phyloP scores from a whole-genome alignment of 1,284 basidiomycete species.

The Leucoagaricus sp. region DNA sequence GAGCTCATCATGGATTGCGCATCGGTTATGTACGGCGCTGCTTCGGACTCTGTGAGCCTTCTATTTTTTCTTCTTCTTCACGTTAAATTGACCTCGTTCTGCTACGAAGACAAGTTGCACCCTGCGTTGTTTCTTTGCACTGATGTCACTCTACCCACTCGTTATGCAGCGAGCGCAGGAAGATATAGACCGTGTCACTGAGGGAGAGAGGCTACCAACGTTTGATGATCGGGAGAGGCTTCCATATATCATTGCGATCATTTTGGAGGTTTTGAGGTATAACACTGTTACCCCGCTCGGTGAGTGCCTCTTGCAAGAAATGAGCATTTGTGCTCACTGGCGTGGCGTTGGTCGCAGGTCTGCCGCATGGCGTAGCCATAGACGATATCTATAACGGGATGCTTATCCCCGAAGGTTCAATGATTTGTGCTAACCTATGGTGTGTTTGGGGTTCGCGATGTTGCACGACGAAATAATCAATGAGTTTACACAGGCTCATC shows the following conservation, averaged over 20 bases:
- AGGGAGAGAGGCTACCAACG: slow-evolving; percentile 32
- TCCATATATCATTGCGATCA: slow-evolving; percentile 34
- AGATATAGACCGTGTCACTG: slow-evolving; percentile 31
- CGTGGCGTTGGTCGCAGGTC: slow-evolving; percentile 10
- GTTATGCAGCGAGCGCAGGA: slow-evolving; percentile 31
- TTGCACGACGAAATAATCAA: neutral
- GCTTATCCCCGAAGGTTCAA: slow-evolving; percentile 13
- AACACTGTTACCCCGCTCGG: slow-evolving; percentile 31
- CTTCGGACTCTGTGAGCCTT: slow-evolving; percentile 3
- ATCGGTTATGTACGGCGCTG: slow-evolving; percentile 7
- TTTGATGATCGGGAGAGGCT: slow-evolving; percentile 31
- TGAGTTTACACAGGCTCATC: slow-evolving; percentile 4
- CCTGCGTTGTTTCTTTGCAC: slow-evolving; percentile 17
- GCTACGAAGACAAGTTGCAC: slow-evolving; percentile 21
- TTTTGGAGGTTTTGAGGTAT: slow-evolving; percentile 36
- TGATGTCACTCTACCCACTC: slow-evolving; percentile 16
- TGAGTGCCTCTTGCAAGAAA: slow-evolving; percentile 1
- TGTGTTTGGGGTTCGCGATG: neutral
- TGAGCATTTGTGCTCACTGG: neutral
- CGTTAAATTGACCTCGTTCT: slow-evolving; percentile 6
- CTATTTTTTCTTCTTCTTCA: neutral
- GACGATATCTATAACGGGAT: slow-evolving; percentile 15
- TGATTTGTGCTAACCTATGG: slow-evolving; percentile 12
- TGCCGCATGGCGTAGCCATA: slow-evolving; percentile 18
- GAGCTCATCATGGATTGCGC: slow-evolving; percentile 4